These are phyloP conservation scores for Acorus gramineus DNA, from an alignment of 106 monocot species.

Conservation along the genomic window DNA sequence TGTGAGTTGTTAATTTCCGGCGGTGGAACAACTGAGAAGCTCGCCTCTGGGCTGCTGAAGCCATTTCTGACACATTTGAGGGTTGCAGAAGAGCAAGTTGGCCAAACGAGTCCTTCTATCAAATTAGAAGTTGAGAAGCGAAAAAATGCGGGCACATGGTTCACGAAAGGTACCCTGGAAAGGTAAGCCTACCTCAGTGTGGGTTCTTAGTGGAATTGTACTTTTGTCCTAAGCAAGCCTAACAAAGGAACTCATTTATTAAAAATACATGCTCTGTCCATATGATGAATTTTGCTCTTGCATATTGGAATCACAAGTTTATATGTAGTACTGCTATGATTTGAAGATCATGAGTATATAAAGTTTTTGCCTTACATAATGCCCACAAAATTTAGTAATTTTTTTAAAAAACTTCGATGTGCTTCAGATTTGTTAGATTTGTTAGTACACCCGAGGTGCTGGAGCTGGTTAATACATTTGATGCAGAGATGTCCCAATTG, in stretches of 20 bases:
- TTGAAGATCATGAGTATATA: neutral
- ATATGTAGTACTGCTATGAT: neutral
- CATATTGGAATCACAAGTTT: too few relatives aligned
- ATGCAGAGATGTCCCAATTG: constrained; percentile 84
- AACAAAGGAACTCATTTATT: neutral
- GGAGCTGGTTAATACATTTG: constrained; percentile 80
- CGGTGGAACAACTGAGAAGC: constrained; percentile 75
- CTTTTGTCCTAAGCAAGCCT: neutral
- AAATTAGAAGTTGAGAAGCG: constrained; percentile 39
- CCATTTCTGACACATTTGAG: constrained; percentile 81
- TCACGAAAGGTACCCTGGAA: constrained; percentile 78
- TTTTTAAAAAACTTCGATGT: too few relatives aligned
- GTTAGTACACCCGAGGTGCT: constrained; percentile 95
- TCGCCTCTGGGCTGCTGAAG: constrained; percentile 87
- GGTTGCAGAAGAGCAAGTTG: constrained; percentile 71
- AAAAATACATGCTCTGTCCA: too few relatives aligned
- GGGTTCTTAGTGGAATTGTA: neutral
- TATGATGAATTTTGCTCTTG: too few relatives aligned
- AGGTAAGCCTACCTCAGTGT: constrained; percentile 23
- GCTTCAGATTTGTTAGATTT: constrained; percentile 87
- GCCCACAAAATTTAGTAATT: neutral
- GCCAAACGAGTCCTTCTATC: constrained; percentile 32
- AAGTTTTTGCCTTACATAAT: neutral
- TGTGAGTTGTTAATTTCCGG: constrained; percentile 82
- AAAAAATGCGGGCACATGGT: constrained; percentile 44